phyloP scores from a whole-genome alignment of 805 yeast genomes.

The Phaffomyces antillensis region DNA sequence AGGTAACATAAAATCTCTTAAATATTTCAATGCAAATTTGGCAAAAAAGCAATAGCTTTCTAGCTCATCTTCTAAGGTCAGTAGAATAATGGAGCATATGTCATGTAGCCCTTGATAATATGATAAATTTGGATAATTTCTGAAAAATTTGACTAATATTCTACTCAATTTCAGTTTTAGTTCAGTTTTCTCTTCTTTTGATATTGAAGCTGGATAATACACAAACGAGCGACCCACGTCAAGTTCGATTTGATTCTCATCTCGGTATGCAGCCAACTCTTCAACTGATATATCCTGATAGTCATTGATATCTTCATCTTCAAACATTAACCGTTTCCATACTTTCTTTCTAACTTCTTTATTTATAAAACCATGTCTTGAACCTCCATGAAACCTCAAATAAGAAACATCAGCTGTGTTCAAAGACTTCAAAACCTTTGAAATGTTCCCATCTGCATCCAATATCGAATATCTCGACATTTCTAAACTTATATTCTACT shows the following conservation, averaged over 20 bases:
- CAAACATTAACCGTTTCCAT: slow-evolving; percentile 1
- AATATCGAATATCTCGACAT: too few species aligned
- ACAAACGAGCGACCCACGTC: slow-evolving; percentile 74
- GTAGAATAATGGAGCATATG: slow-evolving; percentile 57
- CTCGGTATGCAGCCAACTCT: slow-evolving; percentile 31
- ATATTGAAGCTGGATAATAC: slow-evolving; percentile 25
- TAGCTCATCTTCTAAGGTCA: slow-evolving; percentile 38
- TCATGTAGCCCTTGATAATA: slow-evolving; percentile 96
- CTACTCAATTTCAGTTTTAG: slow-evolving; percentile 22
- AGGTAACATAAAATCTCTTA: slow-evolving; percentile 83
- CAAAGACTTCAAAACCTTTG: too few species aligned
- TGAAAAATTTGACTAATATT: slow-evolving; percentile 47
- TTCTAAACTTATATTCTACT: too few species aligned
- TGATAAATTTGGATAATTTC: slow-evolving; percentile 52
- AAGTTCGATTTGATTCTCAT: slow-evolving; percentile 70
- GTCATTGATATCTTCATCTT: too few species aligned
- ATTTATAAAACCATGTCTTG: slow-evolving; percentile 42
- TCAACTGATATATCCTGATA: too few species aligned
- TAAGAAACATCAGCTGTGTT: too few species aligned
- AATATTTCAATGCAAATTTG: slow-evolving; percentile 46
- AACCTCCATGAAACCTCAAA: slow-evolving; percentile 24
- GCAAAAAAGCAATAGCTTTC: slow-evolving; percentile 34
- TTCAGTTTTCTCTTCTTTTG: slow-evolving; percentile 14
- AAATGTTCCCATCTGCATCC: background rate
- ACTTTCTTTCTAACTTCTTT: slow-evolving; percentile 29